Conservation (phyloP, 805 yeast species). For the Suhomyces prunicola region DNA sequence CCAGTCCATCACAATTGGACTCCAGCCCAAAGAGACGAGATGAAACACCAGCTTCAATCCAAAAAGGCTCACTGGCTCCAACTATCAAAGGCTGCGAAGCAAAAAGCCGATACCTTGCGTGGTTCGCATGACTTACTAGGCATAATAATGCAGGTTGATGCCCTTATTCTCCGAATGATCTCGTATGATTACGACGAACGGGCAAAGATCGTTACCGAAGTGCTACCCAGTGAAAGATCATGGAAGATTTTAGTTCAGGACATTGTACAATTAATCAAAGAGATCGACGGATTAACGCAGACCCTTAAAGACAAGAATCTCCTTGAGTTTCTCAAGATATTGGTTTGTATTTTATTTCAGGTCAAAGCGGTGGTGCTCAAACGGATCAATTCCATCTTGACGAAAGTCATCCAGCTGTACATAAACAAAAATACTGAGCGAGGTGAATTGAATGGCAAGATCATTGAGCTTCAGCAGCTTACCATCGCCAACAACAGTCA, state of each 20-base stretch:
- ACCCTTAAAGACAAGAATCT: conserved; percentile 12
- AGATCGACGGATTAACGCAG: conserved; percentile 6
- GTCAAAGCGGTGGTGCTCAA: conserved; percentile 28
- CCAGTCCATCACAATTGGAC: conserved; percentile 2
- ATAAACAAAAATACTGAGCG: conserved; percentile 8
- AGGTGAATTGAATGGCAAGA: conserved; percentile 17
- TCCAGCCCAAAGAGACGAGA: conserved; percentile 9
- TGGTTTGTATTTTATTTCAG: conserved; percentile 27
- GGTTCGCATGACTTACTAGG: conserved; percentile 22
- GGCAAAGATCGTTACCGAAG: conserved; percentile 20
- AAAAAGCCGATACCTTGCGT: conserved; percentile 33
- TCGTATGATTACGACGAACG: conserved; percentile 39
- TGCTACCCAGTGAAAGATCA: conserved; percentile 22
- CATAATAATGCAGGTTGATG: conserved; percentile 33
- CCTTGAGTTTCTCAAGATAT: conserved; percentile 17
- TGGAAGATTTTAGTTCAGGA: conserved; percentile 37
- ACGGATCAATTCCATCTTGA: conserved; percentile 26
- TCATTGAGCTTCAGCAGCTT: conserved; percentile 26
- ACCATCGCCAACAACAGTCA: conserved; percentile 22
- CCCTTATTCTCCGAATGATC: conserved; percentile 34
- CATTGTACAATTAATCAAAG: conserved; percentile 19
- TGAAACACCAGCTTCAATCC: conserved; percentile 15
- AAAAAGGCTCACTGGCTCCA: conserved; percentile 34
- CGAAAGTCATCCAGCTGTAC: conserved; percentile 22
- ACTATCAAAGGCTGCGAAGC: conserved; percentile 35